Evolutionary conservation across 208 protist species (phyloP).

Genomic region (Angomonas deanei): DNA sequence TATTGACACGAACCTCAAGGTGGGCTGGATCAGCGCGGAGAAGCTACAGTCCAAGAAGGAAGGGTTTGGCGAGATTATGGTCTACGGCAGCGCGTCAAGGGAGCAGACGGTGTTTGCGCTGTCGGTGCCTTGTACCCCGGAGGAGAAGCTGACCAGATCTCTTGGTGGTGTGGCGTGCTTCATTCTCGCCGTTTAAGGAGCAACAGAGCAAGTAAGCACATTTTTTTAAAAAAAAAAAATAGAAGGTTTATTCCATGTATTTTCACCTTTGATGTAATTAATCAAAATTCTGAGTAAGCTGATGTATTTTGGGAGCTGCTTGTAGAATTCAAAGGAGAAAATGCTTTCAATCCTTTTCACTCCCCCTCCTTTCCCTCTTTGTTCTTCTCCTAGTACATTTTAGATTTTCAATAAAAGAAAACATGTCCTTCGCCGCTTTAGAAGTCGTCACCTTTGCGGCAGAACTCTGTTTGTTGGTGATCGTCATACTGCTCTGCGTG

Average conservation of each 20-base stretch:
- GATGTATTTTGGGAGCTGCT: too few species aligned
- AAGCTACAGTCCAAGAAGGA: slow-evolving; percentile 13
- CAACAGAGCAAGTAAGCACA: neutral
- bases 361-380: slow-evolving; percentile 6
- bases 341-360: neutral
- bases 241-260: neutral
- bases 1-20: slow-evolving; percentile 38
- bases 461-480: neutral
- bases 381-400: slow-evolving; percentile 10
- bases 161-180: slow-evolving; percentile 72
- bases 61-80: slow-evolving; percentile 33
- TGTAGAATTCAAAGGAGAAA: too few species aligned
- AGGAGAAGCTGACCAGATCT: slow-evolving; percentile 25
- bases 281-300: too few species aligned
- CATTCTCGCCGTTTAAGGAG: slow-evolving; percentile 28
- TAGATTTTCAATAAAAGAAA: neutral
- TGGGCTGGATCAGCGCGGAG: slow-evolving; percentile 47
- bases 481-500: neutral
- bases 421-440: neutral
- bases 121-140: slow-evolving; percentile 24
- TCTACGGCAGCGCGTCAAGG: slow-evolving; percentile 70
- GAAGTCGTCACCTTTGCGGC: neutral
- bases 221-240: neutral
- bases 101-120: slow-evolving; percentile 47
- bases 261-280: neutral